Evolutionary conservation across 1,284 basidiomycete species (phyloP).

Genomic region (Trichosporon coremiiforme): DNA sequence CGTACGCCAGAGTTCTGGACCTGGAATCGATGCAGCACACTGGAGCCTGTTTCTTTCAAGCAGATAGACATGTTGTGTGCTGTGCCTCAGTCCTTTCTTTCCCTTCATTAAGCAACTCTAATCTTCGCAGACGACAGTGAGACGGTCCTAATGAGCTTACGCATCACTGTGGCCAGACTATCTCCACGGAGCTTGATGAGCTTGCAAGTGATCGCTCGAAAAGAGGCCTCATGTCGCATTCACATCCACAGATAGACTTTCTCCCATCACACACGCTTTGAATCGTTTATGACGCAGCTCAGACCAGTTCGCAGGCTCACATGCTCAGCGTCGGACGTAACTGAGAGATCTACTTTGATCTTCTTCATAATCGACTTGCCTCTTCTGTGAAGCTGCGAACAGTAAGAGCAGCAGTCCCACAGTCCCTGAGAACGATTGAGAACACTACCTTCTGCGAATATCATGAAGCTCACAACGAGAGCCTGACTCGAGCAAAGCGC

Average conservation of each 20-base stretch:
- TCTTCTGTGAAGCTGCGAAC: not conserved
- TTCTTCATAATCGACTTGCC: not conserved
- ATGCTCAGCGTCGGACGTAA: too few relatives aligned
- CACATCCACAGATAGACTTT: not conserved
- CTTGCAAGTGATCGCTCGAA: not conserved
- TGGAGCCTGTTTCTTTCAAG: not conserved
- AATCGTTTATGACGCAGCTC: not conserved
- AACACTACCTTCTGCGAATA: not conserved
- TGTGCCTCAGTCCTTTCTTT: not conserved
- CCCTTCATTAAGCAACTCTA: constrained; percentile 1
- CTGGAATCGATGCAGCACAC: not conserved
- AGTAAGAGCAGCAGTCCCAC: not conserved
- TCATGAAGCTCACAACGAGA: too few relatives aligned
- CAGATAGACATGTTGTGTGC: constrained; percentile 1
- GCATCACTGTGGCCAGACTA: not conserved
- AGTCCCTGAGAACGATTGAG: not conserved
- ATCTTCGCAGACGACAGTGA: not conserved
- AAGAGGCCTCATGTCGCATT: not conserved
- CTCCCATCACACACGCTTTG: not conserved
- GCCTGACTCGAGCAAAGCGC: too few relatives aligned
- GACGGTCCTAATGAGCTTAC: constrained; percentile 1
- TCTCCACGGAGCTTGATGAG: too few relatives aligned
- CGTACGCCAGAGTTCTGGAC: constrained; percentile 1
- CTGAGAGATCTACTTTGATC: too few relatives aligned
- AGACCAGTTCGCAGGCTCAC: not conserved